Evolutionary conservation across 2,329 filamentous ascomycete species (phyloP).

Genomic region (Epicoccum nigrum): DNA sequence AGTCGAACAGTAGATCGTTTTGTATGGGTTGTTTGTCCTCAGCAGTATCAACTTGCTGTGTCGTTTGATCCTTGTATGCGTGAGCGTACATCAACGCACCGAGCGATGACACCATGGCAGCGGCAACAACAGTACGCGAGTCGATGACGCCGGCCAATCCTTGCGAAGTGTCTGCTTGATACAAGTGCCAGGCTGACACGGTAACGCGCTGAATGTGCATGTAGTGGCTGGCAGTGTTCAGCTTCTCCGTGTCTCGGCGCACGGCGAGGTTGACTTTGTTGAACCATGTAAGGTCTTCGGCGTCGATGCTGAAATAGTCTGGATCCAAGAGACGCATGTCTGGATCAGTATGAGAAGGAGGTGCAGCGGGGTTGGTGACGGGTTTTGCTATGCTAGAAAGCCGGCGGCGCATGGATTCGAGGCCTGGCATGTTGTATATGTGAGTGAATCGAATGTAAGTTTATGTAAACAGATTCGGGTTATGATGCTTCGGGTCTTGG

Average conservation of each 20-base stretch:
- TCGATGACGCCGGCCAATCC: slow-evolving; percentile 49
- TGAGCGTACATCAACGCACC: slow-evolving; percentile 76
- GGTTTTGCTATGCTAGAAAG: slow-evolving; percentile 14
- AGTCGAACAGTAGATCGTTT: slow-evolving; percentile 53
- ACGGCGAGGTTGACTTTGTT: slow-evolving; percentile 38
- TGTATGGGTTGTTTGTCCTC: slow-evolving; percentile 48
- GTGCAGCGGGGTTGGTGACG: background rate
- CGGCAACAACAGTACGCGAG: slow-evolving; percentile 65
- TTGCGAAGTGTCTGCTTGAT: slow-evolving; percentile 55
- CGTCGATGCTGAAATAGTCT: slow-evolving; percentile 19
- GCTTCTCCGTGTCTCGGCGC: slow-evolving; percentile 65
- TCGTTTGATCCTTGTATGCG: background rate
- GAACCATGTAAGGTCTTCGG: slow-evolving; percentile 21
- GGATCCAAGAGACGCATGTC: slow-evolving; percentile 19
- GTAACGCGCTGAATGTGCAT: slow-evolving; percentile 79
- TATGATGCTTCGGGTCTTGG: too few species aligned
- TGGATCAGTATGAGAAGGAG: slow-evolving; percentile 1
- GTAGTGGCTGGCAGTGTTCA: slow-evolving; percentile 86
- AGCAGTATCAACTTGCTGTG: background rate
- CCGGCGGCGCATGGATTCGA: slow-evolving; percentile 19
- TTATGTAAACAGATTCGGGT: too few species aligned
- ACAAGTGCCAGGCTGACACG: slow-evolving; percentile 68
- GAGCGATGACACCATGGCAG: slow-evolving; percentile 72
- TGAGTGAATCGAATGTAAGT: too few species aligned
- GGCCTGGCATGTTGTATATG: slow-evolving; percentile 11